Conservation (phyloP, 2,329 filamentous ascomycete species). For the Talaromyces sp. region DNA sequence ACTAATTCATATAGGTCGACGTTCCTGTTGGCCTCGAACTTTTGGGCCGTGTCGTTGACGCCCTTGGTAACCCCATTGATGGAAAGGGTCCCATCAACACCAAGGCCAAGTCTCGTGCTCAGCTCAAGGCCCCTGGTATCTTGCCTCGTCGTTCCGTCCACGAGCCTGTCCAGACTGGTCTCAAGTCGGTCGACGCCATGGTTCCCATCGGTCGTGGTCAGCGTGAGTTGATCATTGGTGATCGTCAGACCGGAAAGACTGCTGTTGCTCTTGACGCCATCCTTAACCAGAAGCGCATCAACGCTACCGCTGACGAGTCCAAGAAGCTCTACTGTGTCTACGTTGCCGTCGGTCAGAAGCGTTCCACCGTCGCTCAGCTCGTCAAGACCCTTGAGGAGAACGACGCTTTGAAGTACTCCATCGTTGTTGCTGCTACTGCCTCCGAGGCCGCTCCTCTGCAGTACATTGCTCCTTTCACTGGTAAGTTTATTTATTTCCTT, state of each 20-base stretch:
- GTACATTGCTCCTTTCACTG: slow-evolving; percentile 91
- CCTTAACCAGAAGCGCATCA: slow-evolving; percentile 99
- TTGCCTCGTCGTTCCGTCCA: slow-evolving; percentile 95
- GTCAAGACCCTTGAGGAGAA: slow-evolving; percentile 99
- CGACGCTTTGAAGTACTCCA: slow-evolving; percentile 97
- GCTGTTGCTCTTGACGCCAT: slow-evolving; percentile 97
- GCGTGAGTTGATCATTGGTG: slow-evolving; percentile 99
- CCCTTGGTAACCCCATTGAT: slow-evolving; percentile 98
- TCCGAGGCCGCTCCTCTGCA: slow-evolving; percentile 94
- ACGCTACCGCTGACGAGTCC: slow-evolving; percentile 74
- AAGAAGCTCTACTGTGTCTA: slow-evolving; percentile 99
- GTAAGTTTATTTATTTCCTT: slow-evolving; percentile 32
- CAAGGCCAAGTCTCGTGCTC: slow-evolving; percentile 87
- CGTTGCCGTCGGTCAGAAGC: slow-evolving; percentile 98
- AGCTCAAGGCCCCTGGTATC: slow-evolving; percentile 98
- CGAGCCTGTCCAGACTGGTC: slow-evolving; percentile 97
- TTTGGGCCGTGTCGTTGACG: slow-evolving; percentile 97
- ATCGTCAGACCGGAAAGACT: slow-evolving; percentile 99
- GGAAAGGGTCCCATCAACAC: slow-evolving; percentile 97
- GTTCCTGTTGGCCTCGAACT: slow-evolving; percentile 88
- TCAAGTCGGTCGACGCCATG: slow-evolving; percentile 99
- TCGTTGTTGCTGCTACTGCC: slow-evolving; percentile 90
- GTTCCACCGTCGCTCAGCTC: slow-evolving; percentile 97
- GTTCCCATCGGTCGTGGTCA: slow-evolving; percentile 99
- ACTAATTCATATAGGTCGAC: slow-evolving; percentile 64